Evolutionary conservation across 306 rosid genomes (phyloP).

Genomic region (Neltuma alba): DNA sequence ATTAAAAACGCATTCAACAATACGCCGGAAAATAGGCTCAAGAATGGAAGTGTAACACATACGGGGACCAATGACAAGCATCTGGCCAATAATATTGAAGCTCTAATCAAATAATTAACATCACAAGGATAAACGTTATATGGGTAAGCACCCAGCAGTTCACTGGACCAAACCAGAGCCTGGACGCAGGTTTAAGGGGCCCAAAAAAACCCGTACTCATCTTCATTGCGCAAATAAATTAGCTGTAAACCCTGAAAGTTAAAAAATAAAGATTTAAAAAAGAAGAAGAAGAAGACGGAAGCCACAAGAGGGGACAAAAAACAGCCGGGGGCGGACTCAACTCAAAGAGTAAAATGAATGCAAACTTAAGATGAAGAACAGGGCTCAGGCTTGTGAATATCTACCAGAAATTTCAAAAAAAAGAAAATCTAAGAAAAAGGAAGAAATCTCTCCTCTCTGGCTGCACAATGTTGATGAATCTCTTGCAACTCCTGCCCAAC

Average conservation of each 20-base stretch:
- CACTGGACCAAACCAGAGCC: conserved; percentile 5
- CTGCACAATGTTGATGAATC: conserved; percentile 22
- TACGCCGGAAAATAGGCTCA: no score
- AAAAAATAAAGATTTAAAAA: no score
- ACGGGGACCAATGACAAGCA: not conserved
- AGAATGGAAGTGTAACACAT: not conserved
- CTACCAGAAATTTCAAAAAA: not conserved
- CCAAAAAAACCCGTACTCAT: conserved; percentile 8
- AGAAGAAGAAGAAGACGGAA: not conserved
- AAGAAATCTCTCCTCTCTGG: conserved; percentile 33
- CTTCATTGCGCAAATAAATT: conserved; percentile 10
- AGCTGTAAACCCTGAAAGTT: not conserved
- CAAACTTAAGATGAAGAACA: conserved; percentile 17
- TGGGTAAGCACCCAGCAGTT: conserved; percentile 4
- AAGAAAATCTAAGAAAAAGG: not conserved
- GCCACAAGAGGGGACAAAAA: not conserved
- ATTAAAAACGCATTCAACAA: no score
- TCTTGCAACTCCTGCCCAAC: conserved; percentile 17
- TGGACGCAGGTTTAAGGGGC: conserved; percentile 5
- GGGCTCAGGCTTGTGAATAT: conserved; percentile 28
- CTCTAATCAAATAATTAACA: conserved; percentile 12
- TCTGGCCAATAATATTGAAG: conserved; percentile 4
- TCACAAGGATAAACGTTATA: conserved; percentile 12
- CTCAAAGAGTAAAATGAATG: not conserved
- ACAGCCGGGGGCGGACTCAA: not conserved